Percentiles rank a stretch among this genome's conserved stretches.
Conservation (phyloP, 495 filamentous ascomycete genomes). For the Penicillium bovifimosum region DNA sequence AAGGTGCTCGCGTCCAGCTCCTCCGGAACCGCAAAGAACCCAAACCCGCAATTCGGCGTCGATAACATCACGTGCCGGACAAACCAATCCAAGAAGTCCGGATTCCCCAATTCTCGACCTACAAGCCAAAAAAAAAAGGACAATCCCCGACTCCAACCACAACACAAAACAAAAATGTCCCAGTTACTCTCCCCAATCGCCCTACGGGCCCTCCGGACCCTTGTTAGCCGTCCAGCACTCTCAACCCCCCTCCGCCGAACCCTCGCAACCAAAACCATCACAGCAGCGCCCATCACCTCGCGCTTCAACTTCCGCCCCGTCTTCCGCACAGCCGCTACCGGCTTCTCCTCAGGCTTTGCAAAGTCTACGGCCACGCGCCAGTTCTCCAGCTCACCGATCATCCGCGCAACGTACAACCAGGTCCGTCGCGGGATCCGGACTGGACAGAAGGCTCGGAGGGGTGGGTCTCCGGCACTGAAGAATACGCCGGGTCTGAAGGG, state of each 20-base stretch:
- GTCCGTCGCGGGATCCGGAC: slow-evolving; percentile 67
- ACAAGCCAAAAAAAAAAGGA: not conserved
- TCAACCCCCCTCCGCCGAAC: slow-evolving; percentile 19
- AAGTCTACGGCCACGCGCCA: slow-evolving; percentile 20
- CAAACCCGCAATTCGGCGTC: slow-evolving; percentile 17
- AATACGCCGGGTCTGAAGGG: slow-evolving; percentile 81
- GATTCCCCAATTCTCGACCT: slow-evolving; percentile 7
- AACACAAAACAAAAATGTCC: slow-evolving; percentile 23
- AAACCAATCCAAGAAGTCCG: slow-evolving; percentile 4
- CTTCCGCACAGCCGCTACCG: slow-evolving; percentile 29
- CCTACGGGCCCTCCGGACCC: slow-evolving; percentile 36
- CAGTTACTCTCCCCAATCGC: slow-evolving; percentile 35
- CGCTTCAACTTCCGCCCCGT: slow-evolving; percentile 33
- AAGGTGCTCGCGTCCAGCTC: slow-evolving; percentile 38
- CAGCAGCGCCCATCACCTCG: slow-evolving; percentile 13
- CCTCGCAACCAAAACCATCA: slow-evolving; percentile 14
- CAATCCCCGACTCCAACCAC: not conserved
- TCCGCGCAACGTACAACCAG: slow-evolving; percentile 48
- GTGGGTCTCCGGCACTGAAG: slow-evolving; percentile 77
- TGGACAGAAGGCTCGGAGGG: slow-evolving; percentile 69
- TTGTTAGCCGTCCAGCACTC: slow-evolving; percentile 26
- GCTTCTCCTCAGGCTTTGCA: slow-evolving; percentile 1
- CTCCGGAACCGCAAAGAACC: slow-evolving; percentile 24
- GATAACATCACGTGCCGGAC: slow-evolving; percentile 22
- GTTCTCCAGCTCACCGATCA: slow-evolving; percentile 42